phyloP scores from a whole-genome alignment of 441 rosid species.

The Pelargonium australe region DNA sequence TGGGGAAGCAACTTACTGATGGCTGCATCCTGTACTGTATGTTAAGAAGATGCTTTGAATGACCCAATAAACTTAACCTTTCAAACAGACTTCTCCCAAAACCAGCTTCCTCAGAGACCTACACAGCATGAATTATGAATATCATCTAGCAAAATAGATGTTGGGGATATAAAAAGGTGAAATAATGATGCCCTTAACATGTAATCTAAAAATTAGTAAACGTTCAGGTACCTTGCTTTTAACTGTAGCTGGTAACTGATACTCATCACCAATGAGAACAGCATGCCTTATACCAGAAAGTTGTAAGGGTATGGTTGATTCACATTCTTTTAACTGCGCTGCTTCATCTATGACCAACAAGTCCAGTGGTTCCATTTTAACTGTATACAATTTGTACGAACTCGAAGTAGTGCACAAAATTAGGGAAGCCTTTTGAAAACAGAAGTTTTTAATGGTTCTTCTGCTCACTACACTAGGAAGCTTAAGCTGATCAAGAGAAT shows the following conservation, averaged over 20 bases:
- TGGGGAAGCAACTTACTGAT: constrained; percentile 10
- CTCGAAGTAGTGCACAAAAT: constrained; percentile 21
- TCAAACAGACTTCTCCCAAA: constrained; percentile 16
- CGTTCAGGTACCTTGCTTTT: constrained; percentile 13
- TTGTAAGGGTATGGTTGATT: constrained; percentile 20
- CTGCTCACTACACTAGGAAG: constrained; percentile 5
- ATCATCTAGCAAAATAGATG: background rate
- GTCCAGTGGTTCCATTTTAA: constrained; percentile 12
- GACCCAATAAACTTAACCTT: constrained; percentile 8
- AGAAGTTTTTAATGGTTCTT: constrained; percentile 7
- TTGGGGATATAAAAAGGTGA: background rate
- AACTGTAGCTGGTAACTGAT: constrained; percentile 15
- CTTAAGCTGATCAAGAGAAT: constrained; percentile 12
- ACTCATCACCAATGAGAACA: constrained; percentile 13
- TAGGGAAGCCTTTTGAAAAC: constrained; percentile 15
- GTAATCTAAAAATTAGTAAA: background rate
- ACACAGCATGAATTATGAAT: background rate
- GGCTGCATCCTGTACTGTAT: constrained; percentile 18
- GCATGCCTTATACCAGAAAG: constrained; percentile 19
- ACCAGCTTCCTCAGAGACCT: constrained; percentile 17
- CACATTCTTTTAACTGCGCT: constrained; percentile 25
- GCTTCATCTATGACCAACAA: constrained; percentile 23
- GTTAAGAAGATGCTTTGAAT: constrained; percentile 13
- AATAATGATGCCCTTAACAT: background rate
- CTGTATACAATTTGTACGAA: constrained; percentile 15